A percentile compares a stretch with the other conserved stretches of the same genome.
Conservation (phyloP, 2,329 filamentous ascomycete genomes). For the Xylaria sp. region DNA sequence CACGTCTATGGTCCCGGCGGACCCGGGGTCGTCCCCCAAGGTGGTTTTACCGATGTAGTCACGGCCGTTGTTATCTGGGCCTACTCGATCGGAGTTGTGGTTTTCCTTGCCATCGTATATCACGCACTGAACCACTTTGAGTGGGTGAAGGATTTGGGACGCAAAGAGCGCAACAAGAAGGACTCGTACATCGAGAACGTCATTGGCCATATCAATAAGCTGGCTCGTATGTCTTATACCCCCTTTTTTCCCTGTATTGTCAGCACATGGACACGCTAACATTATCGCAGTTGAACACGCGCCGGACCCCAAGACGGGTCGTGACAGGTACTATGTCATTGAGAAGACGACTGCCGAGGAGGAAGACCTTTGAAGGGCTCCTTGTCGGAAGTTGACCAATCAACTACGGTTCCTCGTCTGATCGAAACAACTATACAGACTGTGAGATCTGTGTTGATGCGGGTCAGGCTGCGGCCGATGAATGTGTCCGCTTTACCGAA, state of each 20-base stretch:
- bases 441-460: too few relatives aligned
- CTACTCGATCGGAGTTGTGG: constrained; percentile 61
- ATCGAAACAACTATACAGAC: too few relatives aligned
- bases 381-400: neutral
- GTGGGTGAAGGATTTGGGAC: constrained; percentile 57
- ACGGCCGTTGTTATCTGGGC: constrained; percentile 61
- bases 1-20: constrained; percentile 33
- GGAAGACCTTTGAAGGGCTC: constrained; percentile 23
- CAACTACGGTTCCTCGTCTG: neutral
- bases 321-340: constrained; percentile 27
- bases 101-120: constrained; percentile 62
- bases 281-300: constrained; percentile 27
- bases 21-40: constrained; percentile 28
- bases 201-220: constrained; percentile 58
- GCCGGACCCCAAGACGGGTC: constrained; percentile 23
- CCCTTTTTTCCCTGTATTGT: neutral
- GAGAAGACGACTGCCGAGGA: constrained; percentile 30
- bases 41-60: constrained; percentile 45
- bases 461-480: neutral
- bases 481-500: neutral
- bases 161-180: constrained; percentile 55
- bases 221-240: constrained; percentile 37
- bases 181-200: constrained; percentile 63
- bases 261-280: constrained; percentile 4
- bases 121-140: constrained; percentile 54